Conservation (phyloP, 345 rosid genomes). For the Clarkia xantiana region DNA sequence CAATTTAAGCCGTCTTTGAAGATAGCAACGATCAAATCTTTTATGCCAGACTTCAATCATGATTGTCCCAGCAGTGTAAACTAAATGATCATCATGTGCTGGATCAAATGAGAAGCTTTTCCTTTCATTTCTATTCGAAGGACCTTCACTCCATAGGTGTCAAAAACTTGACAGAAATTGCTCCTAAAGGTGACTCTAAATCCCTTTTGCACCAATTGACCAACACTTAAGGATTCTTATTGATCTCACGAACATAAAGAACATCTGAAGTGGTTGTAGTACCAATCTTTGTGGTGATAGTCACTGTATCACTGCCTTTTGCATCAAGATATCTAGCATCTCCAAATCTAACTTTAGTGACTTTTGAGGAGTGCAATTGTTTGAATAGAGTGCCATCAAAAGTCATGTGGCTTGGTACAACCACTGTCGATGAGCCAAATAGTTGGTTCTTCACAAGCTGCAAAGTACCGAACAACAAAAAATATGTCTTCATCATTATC, state of each 20-base stretch:
- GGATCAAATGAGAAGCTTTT: not conserved
- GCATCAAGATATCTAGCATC: not conserved
- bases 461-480: no score
- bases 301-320: conserved; percentile 1
- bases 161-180: no score
- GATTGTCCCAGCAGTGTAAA: no score
- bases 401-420: no score
- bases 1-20: not conserved
- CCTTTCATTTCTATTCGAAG: not conserved
- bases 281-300: not conserved
- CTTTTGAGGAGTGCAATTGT: no score
- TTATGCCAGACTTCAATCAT: not conserved
- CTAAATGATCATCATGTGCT: not conserved
- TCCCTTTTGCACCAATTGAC: no score
- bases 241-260: not conserved
- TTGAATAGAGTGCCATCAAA: no score
- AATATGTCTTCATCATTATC: no score
- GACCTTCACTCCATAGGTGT: no score
- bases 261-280: not conserved
- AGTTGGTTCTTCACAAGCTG: no score
- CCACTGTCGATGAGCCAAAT: no score
- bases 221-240: not conserved
- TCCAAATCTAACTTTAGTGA: not conserved
- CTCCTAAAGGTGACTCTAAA: no score
- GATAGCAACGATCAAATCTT: not conserved